Base-by-base conservation (phyloP, 108 stramenopile genomes). In the Mayamaea pseudoterrestris region DNA sequence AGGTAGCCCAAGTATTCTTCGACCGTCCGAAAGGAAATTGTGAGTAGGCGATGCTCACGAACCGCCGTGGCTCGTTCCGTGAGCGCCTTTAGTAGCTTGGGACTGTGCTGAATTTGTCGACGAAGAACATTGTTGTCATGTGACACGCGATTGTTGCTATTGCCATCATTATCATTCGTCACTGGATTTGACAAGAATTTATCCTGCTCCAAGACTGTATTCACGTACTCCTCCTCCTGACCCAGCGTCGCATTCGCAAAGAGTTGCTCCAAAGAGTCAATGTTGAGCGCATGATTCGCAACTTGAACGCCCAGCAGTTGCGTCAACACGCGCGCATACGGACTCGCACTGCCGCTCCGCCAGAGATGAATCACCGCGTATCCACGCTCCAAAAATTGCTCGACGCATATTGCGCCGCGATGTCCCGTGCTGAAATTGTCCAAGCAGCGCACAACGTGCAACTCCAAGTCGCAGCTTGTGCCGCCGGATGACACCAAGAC, bases 401-500 rank as follows among this genome's bases (percentile, higher is more conserved):
- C 96, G 3, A 93, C 91, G 1, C 88, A 68, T 5, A 69, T 46
- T 0, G 93, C 93, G 5, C 96, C 96, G n/a, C 96, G 65, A 1
- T 60, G 46, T 5, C 97, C 97, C 0, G 94, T 93, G 50, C 80
- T 83, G 68, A 98, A 98, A 59, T 98, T 98, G 39, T 98, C 97
- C 39, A 98, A 54, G 55, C 65, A 93, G 14, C 97, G 74, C 7
- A 98, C 94, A 9, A 61, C 67, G 48, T 88, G 74, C 25, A 63
- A 34, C 71, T 98, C 97, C 53, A 98, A 69, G 44, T 78, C 76
- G 14, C 79, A 73, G 16, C 77, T 65, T 0, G 91, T 93, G 1
- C 93, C 93, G 22, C 93, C 93, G 21, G 83, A 86, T 12, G 85
- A 83, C 2, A 94, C 80, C 27, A 90, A 52, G 11, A 76, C 93